Percentiles rank a stretch among this genome's conserved stretches.
Conservation (phyloP, 2,329 filamentous ascomycete genomes). For the Bipolaris cookei region DNA sequence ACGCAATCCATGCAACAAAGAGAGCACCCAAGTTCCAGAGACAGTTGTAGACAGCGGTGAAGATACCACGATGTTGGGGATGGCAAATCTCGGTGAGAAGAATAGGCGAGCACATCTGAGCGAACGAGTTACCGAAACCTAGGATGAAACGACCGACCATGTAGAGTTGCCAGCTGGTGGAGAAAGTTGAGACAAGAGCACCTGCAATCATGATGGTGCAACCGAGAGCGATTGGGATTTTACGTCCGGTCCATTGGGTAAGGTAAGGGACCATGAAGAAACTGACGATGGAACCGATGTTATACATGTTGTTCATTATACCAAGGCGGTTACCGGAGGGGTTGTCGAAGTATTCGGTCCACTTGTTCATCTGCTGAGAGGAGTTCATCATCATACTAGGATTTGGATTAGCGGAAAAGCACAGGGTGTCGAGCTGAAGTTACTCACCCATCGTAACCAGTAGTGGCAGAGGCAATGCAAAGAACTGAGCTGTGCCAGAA, state of each 20-base stretch:
- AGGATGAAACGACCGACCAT: slow-evolving; percentile 66
- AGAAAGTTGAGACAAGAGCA: slow-evolving; percentile 38
- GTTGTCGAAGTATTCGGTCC: slow-evolving; percentile 48
- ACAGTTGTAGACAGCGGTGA: slow-evolving; percentile 72
- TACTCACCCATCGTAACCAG: slow-evolving; percentile 61
- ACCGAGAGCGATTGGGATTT: slow-evolving; percentile 50
- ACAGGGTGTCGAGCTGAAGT: background rate
- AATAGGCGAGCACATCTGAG: slow-evolving; percentile 69
- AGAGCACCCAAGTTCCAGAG: slow-evolving; percentile 67
- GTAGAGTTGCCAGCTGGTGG: slow-evolving; percentile 54
- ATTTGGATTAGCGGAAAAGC: slow-evolving; percentile 5
- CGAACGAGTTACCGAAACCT: slow-evolving; percentile 70
- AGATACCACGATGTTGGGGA: slow-evolving; percentile 68
- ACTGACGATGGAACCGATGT: slow-evolving; percentile 49
- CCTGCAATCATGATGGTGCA: slow-evolving; percentile 56
- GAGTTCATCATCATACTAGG: slow-evolving; percentile 54
- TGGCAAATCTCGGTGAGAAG: slow-evolving; percentile 71
- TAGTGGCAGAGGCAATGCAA: slow-evolving; percentile 62
- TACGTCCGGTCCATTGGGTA: slow-evolving; percentile 54
- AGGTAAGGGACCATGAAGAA: slow-evolving; percentile 47
- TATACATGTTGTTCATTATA: slow-evolving; percentile 55
- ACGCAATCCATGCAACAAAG: slow-evolving; percentile 66
- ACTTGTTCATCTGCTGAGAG: slow-evolving; percentile 50
- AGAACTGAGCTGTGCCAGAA: slow-evolving; percentile 61
- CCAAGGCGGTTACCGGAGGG: slow-evolving; percentile 51